phyloP scores from a whole-genome alignment of 352 stramenopile species.

The Phytophthora meadii region DNA sequence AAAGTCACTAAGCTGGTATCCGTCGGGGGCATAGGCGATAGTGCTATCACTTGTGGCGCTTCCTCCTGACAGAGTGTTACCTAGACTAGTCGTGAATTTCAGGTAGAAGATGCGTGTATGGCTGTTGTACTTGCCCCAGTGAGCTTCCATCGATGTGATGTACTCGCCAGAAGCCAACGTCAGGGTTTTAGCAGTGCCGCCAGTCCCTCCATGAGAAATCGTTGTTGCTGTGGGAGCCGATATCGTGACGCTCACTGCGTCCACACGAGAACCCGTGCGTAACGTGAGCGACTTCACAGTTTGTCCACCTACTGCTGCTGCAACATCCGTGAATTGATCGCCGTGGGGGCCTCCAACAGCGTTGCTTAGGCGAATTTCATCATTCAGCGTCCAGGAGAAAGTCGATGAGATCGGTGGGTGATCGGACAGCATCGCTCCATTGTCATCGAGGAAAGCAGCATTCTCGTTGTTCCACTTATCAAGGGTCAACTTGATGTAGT shows the following conservation, averaged over 20 bases:
- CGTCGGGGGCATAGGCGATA: constrained; percentile 40
- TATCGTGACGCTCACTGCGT: constrained; percentile 45
- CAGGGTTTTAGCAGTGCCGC: constrained; percentile 41
- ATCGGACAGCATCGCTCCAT: constrained; percentile 49
- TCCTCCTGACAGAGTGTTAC: constrained; percentile 35
- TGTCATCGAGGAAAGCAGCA: constrained; percentile 44
- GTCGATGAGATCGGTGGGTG: constrained; percentile 49
- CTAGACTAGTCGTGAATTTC: constrained; percentile 45
- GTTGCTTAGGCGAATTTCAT: constrained; percentile 43
- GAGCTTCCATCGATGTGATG: constrained; percentile 48
- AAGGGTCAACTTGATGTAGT: constrained; percentile 45
- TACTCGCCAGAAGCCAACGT: constrained; percentile 50
- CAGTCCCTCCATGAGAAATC: constrained; percentile 46
- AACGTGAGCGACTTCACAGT: constrained; percentile 47
- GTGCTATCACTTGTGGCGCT: constrained; percentile 39
- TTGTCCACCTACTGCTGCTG: constrained; percentile 25
- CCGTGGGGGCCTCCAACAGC: constrained; percentile 49
- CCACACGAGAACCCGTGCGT: constrained; percentile 37
- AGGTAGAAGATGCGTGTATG: constrained; percentile 59
- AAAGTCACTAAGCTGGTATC: constrained; percentile 58
- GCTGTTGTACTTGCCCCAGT: constrained; percentile 47
- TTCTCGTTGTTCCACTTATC: constrained; percentile 51
- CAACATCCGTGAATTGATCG: constrained; percentile 46
- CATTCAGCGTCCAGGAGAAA: constrained; percentile 49
- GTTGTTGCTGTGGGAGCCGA: constrained; percentile 32